Conservation (phyloP, 768 basidiomycete genomes). For the Pisolithus sp. region DNA sequence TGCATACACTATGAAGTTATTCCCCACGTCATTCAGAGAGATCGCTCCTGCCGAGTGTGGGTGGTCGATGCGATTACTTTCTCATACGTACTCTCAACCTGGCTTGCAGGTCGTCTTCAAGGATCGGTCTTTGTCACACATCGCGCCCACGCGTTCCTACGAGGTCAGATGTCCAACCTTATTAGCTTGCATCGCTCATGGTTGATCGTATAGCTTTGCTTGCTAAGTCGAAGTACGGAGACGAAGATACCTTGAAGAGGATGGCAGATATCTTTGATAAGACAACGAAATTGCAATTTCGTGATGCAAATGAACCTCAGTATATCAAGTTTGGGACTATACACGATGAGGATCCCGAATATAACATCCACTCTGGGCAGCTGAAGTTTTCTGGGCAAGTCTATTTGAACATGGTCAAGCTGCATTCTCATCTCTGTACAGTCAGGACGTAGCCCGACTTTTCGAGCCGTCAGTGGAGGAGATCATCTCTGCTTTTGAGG, state of each 20-base stretch:
- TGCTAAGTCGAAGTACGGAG: conserved; percentile 22
- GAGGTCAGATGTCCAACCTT: conserved; percentile 15
- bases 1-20: conserved; percentile 32
- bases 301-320: conserved; percentile 24
- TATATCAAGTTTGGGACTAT: conserved; percentile 34
- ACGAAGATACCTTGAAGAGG: conserved; percentile 20
- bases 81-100: not conserved
- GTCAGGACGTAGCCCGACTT: conserved; percentile 31
- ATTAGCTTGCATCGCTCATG: not conserved
- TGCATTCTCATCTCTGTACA: conserved; percentile 2
- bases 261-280: conserved; percentile 31
- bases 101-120: conserved; percentile 29
- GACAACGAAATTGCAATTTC: conserved; percentile 34
- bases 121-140: conserved; percentile 32
- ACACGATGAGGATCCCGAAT: conserved; percentile 28
- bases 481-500: conserved; percentile 28
- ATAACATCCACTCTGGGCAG: conserved; percentile 31
- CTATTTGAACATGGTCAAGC: not conserved
- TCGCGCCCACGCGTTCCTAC: conserved; percentile 25
- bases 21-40: conserved; percentile 32
- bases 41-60: conserved; percentile 29
- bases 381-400: conserved; percentile 33
- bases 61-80: not conserved
- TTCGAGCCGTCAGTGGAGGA: conserved; percentile 38
- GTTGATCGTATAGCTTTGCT: conserved; percentile 17